Evolutionary conservation across 1,284 basidiomycete genomes (phyloP).

Genomic region (Papiliotrema flavescens): DNA sequence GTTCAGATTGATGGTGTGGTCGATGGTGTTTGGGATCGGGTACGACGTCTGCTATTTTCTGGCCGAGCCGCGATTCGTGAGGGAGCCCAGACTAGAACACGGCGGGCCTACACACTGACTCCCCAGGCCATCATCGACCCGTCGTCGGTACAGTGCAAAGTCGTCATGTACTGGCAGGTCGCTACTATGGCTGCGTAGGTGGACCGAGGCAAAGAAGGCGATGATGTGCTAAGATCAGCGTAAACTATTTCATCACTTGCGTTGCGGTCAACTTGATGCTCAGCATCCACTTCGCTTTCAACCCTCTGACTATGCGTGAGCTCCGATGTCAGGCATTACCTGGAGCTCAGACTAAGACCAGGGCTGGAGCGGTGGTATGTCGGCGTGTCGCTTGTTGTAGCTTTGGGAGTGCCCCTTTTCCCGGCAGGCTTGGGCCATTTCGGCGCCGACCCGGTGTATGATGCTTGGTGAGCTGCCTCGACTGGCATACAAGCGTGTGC

Average conservation of each 20-base stretch:
- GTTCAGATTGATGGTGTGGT: constrained; percentile 29
- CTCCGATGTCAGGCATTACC: neutral
- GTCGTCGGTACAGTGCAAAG: constrained; percentile 13
- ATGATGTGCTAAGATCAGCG: constrained; percentile 14
- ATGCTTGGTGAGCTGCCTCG: constrained; percentile 12
- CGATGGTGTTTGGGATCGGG: constrained; percentile 30
- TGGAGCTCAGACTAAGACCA: neutral
- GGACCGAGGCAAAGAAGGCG: neutral
- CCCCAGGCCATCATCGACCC: neutral
- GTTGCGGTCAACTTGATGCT: constrained; percentile 38
- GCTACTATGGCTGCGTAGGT: constrained; percentile 29
- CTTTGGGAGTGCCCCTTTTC: neutral
- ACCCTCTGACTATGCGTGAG: constrained; percentile 26
- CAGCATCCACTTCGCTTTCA: constrained; percentile 32
- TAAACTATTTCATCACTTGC: constrained; percentile 34
- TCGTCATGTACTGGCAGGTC: constrained; percentile 31
- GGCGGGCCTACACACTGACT: neutral
- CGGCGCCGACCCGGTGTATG: constrained; percentile 15
- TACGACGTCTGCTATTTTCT: constrained; percentile 31
- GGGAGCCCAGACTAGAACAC: neutral
- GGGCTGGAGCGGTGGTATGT: constrained; percentile 19
- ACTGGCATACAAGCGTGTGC: neutral
- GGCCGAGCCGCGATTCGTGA: constrained; percentile 12
- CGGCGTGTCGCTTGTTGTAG: neutral
- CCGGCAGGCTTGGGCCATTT: constrained; percentile 11